Evolutionary conservation across 495 filamentous ascomycete genomes (phyloP).

Genomic region (Zalerion maritima): DNA sequence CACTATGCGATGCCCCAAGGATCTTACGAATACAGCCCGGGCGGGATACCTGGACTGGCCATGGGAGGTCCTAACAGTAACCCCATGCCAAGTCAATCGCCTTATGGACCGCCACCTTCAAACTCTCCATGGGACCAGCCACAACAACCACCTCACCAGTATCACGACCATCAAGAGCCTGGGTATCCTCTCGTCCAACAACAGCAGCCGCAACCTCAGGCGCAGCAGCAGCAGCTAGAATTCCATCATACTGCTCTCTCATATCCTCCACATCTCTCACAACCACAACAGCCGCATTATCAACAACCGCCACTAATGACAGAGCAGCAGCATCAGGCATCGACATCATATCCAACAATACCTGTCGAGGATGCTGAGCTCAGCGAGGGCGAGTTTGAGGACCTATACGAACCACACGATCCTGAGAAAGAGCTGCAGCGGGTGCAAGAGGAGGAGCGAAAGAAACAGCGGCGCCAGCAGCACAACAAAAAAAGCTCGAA

Average conservation of each 20-base stretch:
- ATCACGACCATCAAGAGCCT: neutral
- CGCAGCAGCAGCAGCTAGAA: constrained; percentile 4
- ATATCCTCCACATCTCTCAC: constrained; percentile 4
- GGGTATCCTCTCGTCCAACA: neutral
- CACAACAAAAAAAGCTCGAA: neutral
- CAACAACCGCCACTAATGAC: constrained; percentile 1
- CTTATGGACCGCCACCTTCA: neutral
- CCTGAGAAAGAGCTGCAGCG: constrained; percentile 1
- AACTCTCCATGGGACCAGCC: neutral
- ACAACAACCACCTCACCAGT: constrained; percentile 4
- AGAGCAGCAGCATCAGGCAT: constrained; percentile 2
- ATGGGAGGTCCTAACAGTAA: constrained; percentile 9
- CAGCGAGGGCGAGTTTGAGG: constrained; percentile 47
- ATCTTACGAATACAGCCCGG: constrained; percentile 25
- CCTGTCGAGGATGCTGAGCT: constrained; percentile 59
- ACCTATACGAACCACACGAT: constrained; percentile 25
- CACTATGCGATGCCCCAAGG: constrained; percentile 14
- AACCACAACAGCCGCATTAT: constrained; percentile 4
- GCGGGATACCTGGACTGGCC: constrained; percentile 27
- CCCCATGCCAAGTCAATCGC: constrained; percentile 1
- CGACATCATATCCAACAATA: constrained; percentile 7
- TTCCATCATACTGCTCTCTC: constrained; percentile 5
- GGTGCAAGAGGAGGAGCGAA: neutral
- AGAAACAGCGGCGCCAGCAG: neutral
- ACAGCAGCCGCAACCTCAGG: neutral